A percentile compares a stretch with the other conserved stretches of the same genome.
Evolutionary conservation across 306 rosid genomes (phyloP).

Genomic region (Medicago lupulina): DNA sequence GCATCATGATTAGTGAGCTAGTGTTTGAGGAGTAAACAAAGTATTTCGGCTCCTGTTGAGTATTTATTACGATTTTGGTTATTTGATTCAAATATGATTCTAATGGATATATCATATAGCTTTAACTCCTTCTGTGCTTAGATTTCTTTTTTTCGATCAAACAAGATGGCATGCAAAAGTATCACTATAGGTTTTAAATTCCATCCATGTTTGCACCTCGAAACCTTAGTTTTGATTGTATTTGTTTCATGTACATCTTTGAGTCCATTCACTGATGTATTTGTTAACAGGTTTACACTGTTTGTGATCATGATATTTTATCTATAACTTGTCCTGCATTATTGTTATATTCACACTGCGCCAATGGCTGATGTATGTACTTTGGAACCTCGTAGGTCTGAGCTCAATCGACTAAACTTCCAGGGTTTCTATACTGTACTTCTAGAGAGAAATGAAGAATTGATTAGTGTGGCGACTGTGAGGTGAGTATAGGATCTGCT

Average conservation of each 20-base stretch:
- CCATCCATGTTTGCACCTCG: not conserved
- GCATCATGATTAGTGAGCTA: conserved; percentile 16
- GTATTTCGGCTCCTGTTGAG: not conserved
- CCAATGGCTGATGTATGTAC: conserved; percentile 31
- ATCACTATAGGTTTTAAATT: not conserved
- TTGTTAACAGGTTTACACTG: conserved; percentile 26
- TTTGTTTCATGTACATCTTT: conserved; percentile 21
- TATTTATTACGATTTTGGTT: not conserved
- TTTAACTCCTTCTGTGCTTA: conserved; percentile 12
- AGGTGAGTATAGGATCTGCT: conserved; percentile 61
- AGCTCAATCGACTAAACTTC: conserved; percentile 72
- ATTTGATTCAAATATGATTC: not conserved
- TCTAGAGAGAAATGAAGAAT: conserved; percentile 75
- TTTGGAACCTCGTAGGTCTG: conserved; percentile 62
- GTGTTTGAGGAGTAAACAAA: conserved; percentile 16
- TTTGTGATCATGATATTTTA: not conserved
- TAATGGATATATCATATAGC: not conserved
- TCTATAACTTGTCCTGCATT: conserved; percentile 3
- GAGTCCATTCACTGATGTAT: not conserved
- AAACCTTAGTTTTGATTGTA: not conserved
- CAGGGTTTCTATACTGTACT: conserved; percentile 76
- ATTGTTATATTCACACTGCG: conserved; percentile 1
- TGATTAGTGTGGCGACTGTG: conserved; percentile 78
- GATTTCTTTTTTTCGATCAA: not conserved
- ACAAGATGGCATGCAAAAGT: not conserved